A percentile compares a stretch with the other conserved stretches of the same genome.
These are phyloP conservation scores for Fennellomyces sp. DNA, from an alignment of 371 early-diverging fungal species.

Conservation along the genomic window DNA sequence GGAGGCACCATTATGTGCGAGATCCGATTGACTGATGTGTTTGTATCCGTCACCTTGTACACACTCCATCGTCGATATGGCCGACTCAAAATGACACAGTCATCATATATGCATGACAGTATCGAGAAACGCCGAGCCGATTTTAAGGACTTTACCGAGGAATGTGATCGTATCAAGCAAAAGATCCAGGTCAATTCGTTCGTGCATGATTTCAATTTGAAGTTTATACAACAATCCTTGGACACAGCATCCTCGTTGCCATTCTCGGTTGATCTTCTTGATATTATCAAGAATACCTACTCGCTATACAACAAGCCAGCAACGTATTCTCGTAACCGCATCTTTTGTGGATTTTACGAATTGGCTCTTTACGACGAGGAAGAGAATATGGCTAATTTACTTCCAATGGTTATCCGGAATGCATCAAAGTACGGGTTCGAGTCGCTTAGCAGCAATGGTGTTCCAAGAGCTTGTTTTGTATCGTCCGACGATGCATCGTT, in stretches of 20 bases:
- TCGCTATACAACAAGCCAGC: slow-evolving; percentile 62
- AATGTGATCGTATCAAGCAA: slow-evolving; percentile 71
- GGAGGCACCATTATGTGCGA: slow-evolving; percentile 79
- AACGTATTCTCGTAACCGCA: slow-evolving; percentile 65
- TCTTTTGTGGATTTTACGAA: slow-evolving; percentile 52
- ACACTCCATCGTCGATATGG: slow-evolving; percentile 72
- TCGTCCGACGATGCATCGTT: slow-evolving; percentile 36
- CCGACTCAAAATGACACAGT: slow-evolving; percentile 36
- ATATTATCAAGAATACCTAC: slow-evolving; percentile 62
- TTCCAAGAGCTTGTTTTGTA: slow-evolving; percentile 38
- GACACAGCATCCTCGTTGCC: slow-evolving; percentile 41
- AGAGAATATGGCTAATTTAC: slow-evolving; percentile 40
- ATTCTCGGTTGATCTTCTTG: slow-evolving; percentile 58
- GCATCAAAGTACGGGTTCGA: slow-evolving; percentile 67
- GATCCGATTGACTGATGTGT: slow-evolving; percentile 69
- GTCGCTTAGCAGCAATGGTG: slow-evolving; percentile 17
- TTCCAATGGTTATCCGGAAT: slow-evolving; percentile 68
- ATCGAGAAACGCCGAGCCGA: slow-evolving; percentile 51
- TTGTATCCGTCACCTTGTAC: slow-evolving; percentile 76
- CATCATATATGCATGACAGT: slow-evolving; percentile 51
- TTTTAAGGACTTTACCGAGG: slow-evolving; percentile 66
- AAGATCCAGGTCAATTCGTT: slow-evolving; percentile 81
- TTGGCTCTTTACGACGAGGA: slow-evolving; percentile 22
- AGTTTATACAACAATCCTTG: slow-evolving; percentile 66
- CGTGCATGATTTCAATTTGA: slow-evolving; percentile 80